Conservation (phyloP, 306 rosid species). For the Gynostemma pentaphyllum region DNA sequence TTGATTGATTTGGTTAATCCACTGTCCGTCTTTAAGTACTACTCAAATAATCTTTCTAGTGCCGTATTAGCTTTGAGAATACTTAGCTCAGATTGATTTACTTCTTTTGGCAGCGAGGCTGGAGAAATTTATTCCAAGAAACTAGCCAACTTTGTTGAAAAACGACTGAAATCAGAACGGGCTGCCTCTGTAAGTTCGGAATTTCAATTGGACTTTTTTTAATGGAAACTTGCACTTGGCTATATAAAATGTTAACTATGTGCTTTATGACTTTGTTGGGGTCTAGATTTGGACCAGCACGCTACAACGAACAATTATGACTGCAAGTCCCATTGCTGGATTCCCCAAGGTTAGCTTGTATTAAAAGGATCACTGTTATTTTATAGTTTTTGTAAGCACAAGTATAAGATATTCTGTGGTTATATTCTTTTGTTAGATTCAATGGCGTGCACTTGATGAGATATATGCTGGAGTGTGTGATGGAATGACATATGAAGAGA, state of each 20-base stretch:
- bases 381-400: neutral
- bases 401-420: neutral
- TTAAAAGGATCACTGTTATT: neutral
- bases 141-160: conserved; percentile 78
- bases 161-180: conserved; percentile 89
- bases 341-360: conserved; percentile 77
- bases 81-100: conserved; percentile 9
- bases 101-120: conserved; percentile 48
- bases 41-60: neutral
- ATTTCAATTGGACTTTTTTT: neutral
- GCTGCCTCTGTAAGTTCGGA: conserved; percentile 87
- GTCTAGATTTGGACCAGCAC: conserved; percentile 98
- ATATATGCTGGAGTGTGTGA: conserved; percentile 88
- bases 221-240: neutral
- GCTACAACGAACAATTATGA: conserved; percentile 79
- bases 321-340: conserved; percentile 78
- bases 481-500: conserved; percentile 92
- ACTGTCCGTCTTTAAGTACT: neutral
- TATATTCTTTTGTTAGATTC: conserved; percentile 43
- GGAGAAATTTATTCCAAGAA: conserved; percentile 82
- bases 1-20: neutral
- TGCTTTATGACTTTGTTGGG: conserved; percentile 6
- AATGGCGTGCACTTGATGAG: conserved; percentile 99
- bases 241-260: neutral
- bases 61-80: too few relatives aligned